Evolutionary conservation across 257 asterid genomes (phyloP), one percentile per base, ranked within the genome.

Genomic region (Nyctanthes arbortristis): DNA sequence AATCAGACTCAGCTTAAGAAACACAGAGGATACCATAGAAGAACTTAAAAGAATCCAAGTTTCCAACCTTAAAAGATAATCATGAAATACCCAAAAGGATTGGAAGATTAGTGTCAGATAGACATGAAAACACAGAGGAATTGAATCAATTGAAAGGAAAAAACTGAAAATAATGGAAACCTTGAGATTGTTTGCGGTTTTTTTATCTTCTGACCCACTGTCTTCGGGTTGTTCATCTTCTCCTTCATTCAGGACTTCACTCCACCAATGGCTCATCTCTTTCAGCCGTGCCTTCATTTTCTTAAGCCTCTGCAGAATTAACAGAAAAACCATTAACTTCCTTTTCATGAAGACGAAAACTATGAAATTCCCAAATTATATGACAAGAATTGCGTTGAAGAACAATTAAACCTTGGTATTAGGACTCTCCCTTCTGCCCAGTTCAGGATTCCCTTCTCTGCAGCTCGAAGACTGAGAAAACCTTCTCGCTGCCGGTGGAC

Each of bases 221-320:
- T 32, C 83, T 10, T 77, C 63, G 29, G 20, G 29, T 52, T 22
- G 1, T 7, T 27, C 72, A 0, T 75, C 75, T 0, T 75, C 81
- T 5, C 71, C 78, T 67, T 79, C 87, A 22, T 24, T 18, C 4
- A 65, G 69, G 0, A 79, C 83, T 57, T 81, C 61, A 35, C 74
- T 70, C 80, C 77, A 73, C 87, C 81, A 79, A 35, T 79, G 66
- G 30, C 61, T 78, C 84, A 81, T 78, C 67, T 78, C 80, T 39
- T 28, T 77, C 73, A 81, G 56, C 68, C 72, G 52, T 45, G 79
- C 80, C 71, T 59, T 77, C 71, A 84, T 74, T 65, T 79, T 75
- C 64, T 54, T 81, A 81, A 81, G 65, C 77, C 81, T 74, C 89
- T 84, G 85, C 55, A 65, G 20, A 49, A 6, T 36, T 12, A 16